Conservation (phyloP, 225 moss, liverwort and hornwort species). For the Climacium dendroides region DNA sequence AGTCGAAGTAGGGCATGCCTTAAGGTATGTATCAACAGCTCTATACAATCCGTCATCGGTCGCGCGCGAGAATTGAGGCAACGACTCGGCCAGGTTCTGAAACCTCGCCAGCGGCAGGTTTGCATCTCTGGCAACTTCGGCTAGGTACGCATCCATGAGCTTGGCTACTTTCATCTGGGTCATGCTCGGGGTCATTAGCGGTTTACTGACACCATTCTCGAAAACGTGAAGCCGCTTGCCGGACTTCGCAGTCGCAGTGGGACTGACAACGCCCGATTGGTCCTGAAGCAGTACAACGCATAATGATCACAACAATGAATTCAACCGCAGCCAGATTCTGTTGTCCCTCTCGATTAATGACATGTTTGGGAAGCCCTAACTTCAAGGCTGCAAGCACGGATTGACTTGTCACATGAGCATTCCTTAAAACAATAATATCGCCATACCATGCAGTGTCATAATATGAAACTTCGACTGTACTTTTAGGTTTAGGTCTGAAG, state of each 20-base stretch:
- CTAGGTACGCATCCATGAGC: conserved; percentile 76
- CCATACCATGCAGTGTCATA: not conserved
- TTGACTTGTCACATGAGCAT: not conserved
- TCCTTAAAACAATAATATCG: not conserved
- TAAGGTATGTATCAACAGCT: conserved; percentile 91
- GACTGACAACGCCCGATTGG: conserved; percentile 13
- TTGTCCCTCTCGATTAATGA: not conserved
- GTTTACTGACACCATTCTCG: conserved; percentile 16
- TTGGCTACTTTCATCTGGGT: conserved; percentile 79
- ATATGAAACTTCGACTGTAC: not conserved
- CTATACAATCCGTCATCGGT: conserved; percentile 91
- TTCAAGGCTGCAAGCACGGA: not conserved
- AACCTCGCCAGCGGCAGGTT: conserved; percentile 67
- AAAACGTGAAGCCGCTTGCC: conserved; percentile 32
- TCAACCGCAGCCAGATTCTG: not conserved
- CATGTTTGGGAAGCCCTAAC: not conserved
- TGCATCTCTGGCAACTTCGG: conserved; percentile 74
- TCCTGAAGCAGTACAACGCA: conserved; percentile 13
- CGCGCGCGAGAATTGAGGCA: conserved; percentile 60
- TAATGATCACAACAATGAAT: not conserved
- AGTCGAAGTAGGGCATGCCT: conserved; percentile 43
- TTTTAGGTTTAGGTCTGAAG: not conserved
- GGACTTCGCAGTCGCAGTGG: conserved; percentile 25
- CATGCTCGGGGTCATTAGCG: conserved; percentile 24
- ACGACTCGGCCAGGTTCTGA: conserved; percentile 64